Base-by-base conservation (phyloP, 495 filamentous ascomycete species). In the Penicillium salamii region DNA sequence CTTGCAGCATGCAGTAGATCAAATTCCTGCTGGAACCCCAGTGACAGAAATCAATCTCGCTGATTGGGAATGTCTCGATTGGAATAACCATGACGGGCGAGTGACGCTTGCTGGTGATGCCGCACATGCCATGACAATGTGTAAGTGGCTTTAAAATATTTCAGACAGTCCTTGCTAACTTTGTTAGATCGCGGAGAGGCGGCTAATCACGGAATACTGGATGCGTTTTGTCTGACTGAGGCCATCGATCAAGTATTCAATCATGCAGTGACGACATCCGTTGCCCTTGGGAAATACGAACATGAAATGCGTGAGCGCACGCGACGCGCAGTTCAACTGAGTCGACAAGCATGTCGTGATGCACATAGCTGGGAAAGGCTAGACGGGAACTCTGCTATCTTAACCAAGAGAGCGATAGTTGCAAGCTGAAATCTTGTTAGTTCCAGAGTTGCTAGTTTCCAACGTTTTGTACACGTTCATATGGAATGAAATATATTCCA, bases 81-180 rank as follows among this genome's bases (percentile, higher is more conserved):
- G 74, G 71, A 68, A 82, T 54, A 82, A 70, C 33, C 61, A 52
- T 2, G 64, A 55, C 2, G 75, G 80, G 1, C 57, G 68, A 28
- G 66, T 81, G 1, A 78, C 77, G 0, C 44, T 85, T 18, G 70
- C 77, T 5, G 82, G 83, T 3, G 84, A 86, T 63, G 80, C 82
- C 0, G 71, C 79, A 5, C 82, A 87, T 62, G 70, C 80, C 1
- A 86, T 86, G 82, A 71, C 77, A 0, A 82, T 85, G 75, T 64
- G 80, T 77, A 69, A 35, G 71, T 59, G 34, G 34, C 8, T 36
- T 32, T 7, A 29, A 37, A 2, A 9, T 3, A 37, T 12, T 24
- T 8, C 34, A 32, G n/a, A n/a, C n/a, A n/a, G n/a, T n/a, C n/a
- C n/a, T n/a, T 37, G 7, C 41, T 45, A 18, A 39, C 24, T 13